These are phyloP conservation scores for Penstemon eatonii DNA, from an alignment of 257 asterid species.

Conservation along the genomic window DNA sequence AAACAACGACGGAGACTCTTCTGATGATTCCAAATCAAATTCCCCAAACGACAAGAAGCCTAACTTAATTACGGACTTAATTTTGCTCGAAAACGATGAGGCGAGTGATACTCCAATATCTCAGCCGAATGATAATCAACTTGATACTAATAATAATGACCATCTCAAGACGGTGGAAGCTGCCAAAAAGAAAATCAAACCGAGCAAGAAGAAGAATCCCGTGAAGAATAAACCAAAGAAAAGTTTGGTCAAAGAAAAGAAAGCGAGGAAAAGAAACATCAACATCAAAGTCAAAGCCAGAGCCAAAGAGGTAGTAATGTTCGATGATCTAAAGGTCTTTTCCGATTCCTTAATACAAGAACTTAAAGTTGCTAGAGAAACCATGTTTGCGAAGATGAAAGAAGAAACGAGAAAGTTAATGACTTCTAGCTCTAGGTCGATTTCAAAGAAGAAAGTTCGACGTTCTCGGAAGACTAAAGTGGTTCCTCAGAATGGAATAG, in stretches of 20 bases:
- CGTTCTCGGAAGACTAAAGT: slow-evolving; percentile 16
- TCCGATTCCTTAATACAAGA: slow-evolving; percentile 45
- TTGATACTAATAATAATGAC: not conserved
- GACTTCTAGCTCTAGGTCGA: slow-evolving; percentile 7
- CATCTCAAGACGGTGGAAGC: slow-evolving; percentile 13
- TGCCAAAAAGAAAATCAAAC: slow-evolving; percentile 22
- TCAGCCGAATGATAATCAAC: slow-evolving; percentile 17
- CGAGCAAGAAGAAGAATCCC: slow-evolving; percentile 27
- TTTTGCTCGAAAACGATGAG: slow-evolving; percentile 36
- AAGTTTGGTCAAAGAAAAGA: slow-evolving; percentile 15
- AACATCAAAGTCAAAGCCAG: not conserved
- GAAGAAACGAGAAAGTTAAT: slow-evolving; percentile 38
- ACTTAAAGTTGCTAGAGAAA: slow-evolving; percentile 43
- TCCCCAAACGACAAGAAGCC: slow-evolving; percentile 35
- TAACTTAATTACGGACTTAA: slow-evolving; percentile 18
- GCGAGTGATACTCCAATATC: slow-evolving; percentile 12
- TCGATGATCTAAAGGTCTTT: slow-evolving; percentile 47
- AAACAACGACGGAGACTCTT: slow-evolving; percentile 50
- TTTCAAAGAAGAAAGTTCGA: slow-evolving; percentile 16
- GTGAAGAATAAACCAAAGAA: slow-evolving; percentile 18
- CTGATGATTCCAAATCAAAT: slow-evolving; percentile 49
- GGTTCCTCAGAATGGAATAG: slow-evolving; percentile 11
- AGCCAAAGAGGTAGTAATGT: slow-evolving; percentile 23
- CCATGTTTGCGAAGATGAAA: slow-evolving; percentile 46
- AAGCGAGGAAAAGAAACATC: slow-evolving; percentile 20